Percentiles rank a stretch among this genome's conserved stretches.
These are phyloP conservation scores for Halophytophthora polymorphica DNA, from an alignment of 352 stramenopile species.

Conservation along the genomic window DNA sequence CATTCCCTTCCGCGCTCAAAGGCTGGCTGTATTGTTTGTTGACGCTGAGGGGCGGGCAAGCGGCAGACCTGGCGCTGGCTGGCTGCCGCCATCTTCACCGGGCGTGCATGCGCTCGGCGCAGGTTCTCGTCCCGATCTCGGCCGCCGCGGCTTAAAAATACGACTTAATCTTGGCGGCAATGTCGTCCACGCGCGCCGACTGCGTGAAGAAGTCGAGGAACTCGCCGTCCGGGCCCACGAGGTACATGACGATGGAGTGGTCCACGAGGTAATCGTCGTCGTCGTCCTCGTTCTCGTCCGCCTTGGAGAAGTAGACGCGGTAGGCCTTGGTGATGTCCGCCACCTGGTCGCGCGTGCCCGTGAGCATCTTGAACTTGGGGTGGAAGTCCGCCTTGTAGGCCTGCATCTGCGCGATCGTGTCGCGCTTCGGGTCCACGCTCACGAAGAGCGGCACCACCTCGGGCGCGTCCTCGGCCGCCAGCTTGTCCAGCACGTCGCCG, in stretches of 20 bases:
- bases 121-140: neutral
- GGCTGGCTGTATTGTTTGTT: too few species aligned
- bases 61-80: too few species aligned
- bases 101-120: neutral
- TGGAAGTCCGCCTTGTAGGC: slow-evolving; percentile 94
- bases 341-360: slow-evolving; percentile 93
- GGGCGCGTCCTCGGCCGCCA: slow-evolving; percentile 63
- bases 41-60: too few species aligned
- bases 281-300: slow-evolving; percentile 90
- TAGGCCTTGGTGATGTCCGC: slow-evolving; percentile 97
- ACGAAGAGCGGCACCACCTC: slow-evolving; percentile 95
- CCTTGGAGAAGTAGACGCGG: slow-evolving; percentile 98
- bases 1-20: too few species aligned
- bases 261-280: slow-evolving; percentile 99
- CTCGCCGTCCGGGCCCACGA: slow-evolving; percentile 94
- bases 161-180: slow-evolving; percentile 91
- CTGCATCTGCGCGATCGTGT: slow-evolving; percentile 95
- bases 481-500: slow-evolving; percentile 91
- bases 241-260: slow-evolving; percentile 99
- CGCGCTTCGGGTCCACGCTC: slow-evolving; percentile 95
- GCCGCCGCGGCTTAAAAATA: slow-evolving; percentile 40
- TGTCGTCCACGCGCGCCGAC: slow-evolving; percentile 92
- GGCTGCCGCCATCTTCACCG: neutral
- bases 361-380: slow-evolving; percentile 87
- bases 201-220: slow-evolving; percentile 99